Conservation (phyloP, 2,329 filamentous ascomycete species). For the Diaporthe sp. region DNA sequence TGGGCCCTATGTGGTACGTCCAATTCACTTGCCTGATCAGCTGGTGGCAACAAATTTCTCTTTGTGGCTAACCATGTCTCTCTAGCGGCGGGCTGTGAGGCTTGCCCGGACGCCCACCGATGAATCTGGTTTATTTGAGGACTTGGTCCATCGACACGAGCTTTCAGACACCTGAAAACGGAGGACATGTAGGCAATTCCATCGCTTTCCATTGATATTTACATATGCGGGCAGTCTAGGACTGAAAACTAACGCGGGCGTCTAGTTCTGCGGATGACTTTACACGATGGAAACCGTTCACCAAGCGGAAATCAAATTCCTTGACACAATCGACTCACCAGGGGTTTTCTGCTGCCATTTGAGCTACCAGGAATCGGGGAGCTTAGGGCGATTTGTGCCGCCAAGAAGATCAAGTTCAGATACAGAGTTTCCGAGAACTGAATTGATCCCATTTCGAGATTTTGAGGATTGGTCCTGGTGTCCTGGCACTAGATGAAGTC, state of each 20-base stretch:
- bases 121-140: background rate
- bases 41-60: background rate
- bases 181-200: background rate
- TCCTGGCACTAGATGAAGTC: background rate
- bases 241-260: background rate
- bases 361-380: background rate
- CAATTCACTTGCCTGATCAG: background rate
- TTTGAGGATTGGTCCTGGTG: too few species aligned
- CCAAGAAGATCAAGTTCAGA: background rate
- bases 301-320: too few species aligned
- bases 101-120: background rate
- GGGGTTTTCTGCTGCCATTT: background rate
- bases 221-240: background rate
- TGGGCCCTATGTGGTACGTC: background rate
- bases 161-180: background rate
- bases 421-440: background rate
- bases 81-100: background rate
- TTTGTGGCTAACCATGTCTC: background rate
- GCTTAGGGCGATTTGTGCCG: background rate
- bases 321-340: background rate
- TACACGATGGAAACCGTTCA: background rate
- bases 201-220: background rate
- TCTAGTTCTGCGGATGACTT: background rate
- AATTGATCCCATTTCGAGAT: background rate
- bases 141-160: background rate